Base-by-base conservation (phyloP, 495 filamentous ascomycete species). In the Penicillium canariense region DNA sequence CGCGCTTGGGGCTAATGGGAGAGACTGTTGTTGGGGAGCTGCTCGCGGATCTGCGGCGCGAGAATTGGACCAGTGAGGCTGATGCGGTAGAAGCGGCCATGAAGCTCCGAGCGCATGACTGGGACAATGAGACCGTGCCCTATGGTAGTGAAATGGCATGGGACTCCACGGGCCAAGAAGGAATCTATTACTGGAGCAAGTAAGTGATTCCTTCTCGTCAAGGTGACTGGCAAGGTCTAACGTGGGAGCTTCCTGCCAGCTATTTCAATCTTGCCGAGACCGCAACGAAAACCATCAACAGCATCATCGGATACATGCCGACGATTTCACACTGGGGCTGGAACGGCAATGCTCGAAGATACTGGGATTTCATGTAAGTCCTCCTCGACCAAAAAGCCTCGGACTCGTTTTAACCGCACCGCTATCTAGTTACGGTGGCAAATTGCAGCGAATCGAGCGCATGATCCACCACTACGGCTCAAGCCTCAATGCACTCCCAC, bases 381-480 rank as follows among this genome's bases (percentile, higher is more conserved):
- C 14, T 27, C n/a, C 28, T 32, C 5, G 0, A 15, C 27, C 18
- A 15, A 12, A 7, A 8, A n/a, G n/a, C 15, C 20, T 40, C 25
- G 60, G 8, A 38, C 22, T 2, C 44, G 26, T 4, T 43, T n/a
- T 42, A 30, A 20, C 26, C 25, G 5, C 18, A 7, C 32, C 43
- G 44, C 30, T 15, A 5, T 42, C 5, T 20, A 66, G 63, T 1
- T 53, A 77, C 40, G 78, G 58, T 2, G 77, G 77, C n/a, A 79
- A 80, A 54, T 65, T 80, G 6, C 40, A 66, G 36, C 71, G 77
- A 12, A 74, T 80, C 51, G 78, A 82, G 49, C 73, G 80, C 7
- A 75, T 78, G 62, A 80, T 81, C 61, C 79, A 81, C 63, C 79
- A 82, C 61, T 82, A 82, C 59, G 80, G 80, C 10, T 81, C 78